Conservation (phyloP, 768 basidiomycete species). For the Candolleomyces efflorescens region DNA sequence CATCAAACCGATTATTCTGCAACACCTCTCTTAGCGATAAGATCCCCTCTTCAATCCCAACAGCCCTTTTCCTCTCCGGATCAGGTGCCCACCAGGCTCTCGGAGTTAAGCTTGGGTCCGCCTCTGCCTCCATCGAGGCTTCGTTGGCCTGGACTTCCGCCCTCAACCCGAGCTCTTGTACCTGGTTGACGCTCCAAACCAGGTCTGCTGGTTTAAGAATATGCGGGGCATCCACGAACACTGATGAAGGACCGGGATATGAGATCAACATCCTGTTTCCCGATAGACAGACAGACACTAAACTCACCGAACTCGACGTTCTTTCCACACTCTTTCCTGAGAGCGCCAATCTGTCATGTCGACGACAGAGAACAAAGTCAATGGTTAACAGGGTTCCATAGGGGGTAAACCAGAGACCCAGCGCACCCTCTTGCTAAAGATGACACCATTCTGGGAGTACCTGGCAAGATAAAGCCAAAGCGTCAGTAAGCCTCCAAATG, state of each 20-base stretch:
- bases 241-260: conserved; percentile 27
- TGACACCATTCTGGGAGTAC: conserved; percentile 66
- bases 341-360: conserved; percentile 72
- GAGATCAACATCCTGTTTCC: neutral
- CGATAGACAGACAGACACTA: neutral
- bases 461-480: conserved; percentile 26
- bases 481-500: neutral
- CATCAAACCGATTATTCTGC: conserved; percentile 55
- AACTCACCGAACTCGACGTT: conserved; percentile 59
- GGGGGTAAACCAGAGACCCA: neutral
- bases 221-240: conserved; percentile 71
- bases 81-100: conserved; percentile 68
- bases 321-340: conserved; percentile 65
- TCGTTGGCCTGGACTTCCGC: conserved; percentile 34
- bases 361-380: neutral
- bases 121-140: conserved; percentile 22
- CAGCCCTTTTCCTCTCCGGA: conserved; percentile 40
- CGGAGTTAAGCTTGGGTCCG: conserved; percentile 52
- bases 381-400: neutral
- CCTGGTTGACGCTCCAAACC: conserved; percentile 13
- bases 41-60: conserved; percentile 57
- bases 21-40: conserved; percentile 49
- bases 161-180: conserved; percentile 13
- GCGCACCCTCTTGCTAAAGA: conserved; percentile 70
- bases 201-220: conserved; percentile 66